These are phyloP conservation scores for Seiridium unicorne DNA, from an alignment of 2,329 filamentous ascomycete genomes.

Conservation along the genomic window DNA sequence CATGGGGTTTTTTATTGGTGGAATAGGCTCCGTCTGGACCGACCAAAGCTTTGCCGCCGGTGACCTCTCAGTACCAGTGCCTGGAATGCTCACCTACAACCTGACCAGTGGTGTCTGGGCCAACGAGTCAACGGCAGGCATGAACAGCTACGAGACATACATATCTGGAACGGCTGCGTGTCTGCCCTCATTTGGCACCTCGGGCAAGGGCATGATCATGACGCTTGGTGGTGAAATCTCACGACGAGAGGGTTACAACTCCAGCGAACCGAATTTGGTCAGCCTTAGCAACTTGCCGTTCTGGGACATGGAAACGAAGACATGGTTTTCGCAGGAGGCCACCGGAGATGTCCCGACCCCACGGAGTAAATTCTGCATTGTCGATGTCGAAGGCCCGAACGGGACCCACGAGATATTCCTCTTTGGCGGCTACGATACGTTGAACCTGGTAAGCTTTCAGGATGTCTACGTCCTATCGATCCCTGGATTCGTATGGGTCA, in stretches of 20 bases:
- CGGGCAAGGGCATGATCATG: neutral
- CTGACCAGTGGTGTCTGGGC: slow-evolving; percentile 7
- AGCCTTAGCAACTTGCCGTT: slow-evolving; percentile 2
- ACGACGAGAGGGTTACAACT: neutral
- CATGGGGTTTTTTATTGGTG: slow-evolving; percentile 5
- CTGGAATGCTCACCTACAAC: slow-evolving; percentile 10
- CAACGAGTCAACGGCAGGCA: slow-evolving; percentile 5
- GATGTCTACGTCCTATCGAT: slow-evolving; percentile 10
- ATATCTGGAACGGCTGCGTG: slow-evolving; percentile 1
- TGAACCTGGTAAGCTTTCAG: neutral
- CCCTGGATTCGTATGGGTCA: slow-evolving; percentile 13
- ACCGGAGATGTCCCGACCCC: slow-evolving; percentile 9
- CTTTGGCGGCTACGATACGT: slow-evolving; percentile 8
- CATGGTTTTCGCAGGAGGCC: slow-evolving; percentile 7
- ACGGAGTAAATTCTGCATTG: slow-evolving; percentile 7
- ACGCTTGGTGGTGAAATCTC: slow-evolving; percentile 4
- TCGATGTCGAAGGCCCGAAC: neutral
- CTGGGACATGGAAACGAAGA: slow-evolving; percentile 8
- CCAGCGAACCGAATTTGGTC: neutral
- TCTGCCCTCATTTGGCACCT: slow-evolving; percentile 6
- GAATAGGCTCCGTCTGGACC: slow-evolving; percentile 1
- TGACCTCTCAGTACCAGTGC: neutral
- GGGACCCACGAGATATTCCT: slow-evolving; percentile 9
- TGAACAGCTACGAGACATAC: slow-evolving; percentile 6
- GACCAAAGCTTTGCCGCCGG: neutral